phyloP scores from a whole-genome alignment of 2,329 filamentous ascomycete genomes.

The Rhinocladiella similis region DNA sequence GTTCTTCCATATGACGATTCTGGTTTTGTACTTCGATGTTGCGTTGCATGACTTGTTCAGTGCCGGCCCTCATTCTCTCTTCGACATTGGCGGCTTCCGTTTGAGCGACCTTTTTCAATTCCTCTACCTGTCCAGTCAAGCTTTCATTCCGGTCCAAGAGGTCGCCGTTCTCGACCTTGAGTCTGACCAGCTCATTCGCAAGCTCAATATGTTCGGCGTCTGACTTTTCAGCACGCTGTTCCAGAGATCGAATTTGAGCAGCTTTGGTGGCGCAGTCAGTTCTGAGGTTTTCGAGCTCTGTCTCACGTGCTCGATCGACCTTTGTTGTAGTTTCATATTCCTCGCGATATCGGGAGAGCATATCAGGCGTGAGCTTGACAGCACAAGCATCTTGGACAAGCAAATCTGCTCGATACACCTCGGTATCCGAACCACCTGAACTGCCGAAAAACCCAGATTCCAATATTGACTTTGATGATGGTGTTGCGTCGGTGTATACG shows the following conservation, averaged over 20 bases:
- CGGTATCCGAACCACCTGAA: slow-evolving; percentile 85
- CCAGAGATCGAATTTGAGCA: slow-evolving; percentile 77
- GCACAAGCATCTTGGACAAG: slow-evolving; percentile 91
- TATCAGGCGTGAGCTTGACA: slow-evolving; percentile 79
- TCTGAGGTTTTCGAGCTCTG: slow-evolving; percentile 74
- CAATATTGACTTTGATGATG: slow-evolving; percentile 86
- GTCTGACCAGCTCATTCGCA: slow-evolving; percentile 85
- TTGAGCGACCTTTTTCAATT: slow-evolving; percentile 83
- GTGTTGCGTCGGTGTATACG: slow-evolving; percentile 92
- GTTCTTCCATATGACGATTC: slow-evolving; percentile 83
- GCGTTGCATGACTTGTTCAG: slow-evolving; percentile 86
- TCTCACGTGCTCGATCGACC: slow-evolving; percentile 77
- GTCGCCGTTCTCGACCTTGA: slow-evolving; percentile 91
- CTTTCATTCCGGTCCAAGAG: slow-evolving; percentile 87
- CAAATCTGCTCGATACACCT: slow-evolving; percentile 91
- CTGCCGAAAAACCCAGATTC: slow-evolving; percentile 98
- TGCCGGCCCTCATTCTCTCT: slow-evolving; percentile 74
- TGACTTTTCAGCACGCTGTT: slow-evolving; percentile 82
- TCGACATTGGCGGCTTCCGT: slow-evolving; percentile 89
- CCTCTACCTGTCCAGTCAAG: slow-evolving; percentile 78
- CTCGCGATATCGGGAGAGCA: slow-evolving; percentile 73
- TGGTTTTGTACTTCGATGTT: slow-evolving; percentile 94
- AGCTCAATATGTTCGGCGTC: slow-evolving; percentile 89
- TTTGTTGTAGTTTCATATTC: slow-evolving; percentile 94
- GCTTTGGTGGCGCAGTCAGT: slow-evolving; percentile 66